phyloP scores from a whole-genome alignment of 257 asterid genomes.

The Solanum chmielewskii region DNA sequence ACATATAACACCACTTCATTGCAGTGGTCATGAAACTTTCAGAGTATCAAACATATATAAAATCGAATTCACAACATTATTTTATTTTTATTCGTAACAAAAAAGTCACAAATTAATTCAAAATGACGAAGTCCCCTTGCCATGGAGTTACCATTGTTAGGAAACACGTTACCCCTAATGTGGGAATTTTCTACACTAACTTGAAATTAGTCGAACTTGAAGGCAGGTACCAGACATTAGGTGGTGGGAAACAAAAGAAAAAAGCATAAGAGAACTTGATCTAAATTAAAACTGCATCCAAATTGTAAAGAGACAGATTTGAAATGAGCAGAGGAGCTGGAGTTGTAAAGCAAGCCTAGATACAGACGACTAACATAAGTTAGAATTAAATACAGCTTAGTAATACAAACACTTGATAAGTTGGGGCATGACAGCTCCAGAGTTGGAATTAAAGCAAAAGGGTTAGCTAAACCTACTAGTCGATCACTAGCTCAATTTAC shows the following conservation, averaged over 20 bases:
- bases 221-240: not conserved
- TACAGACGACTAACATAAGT: not conserved
- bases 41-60: not conserved
- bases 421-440: not conserved
- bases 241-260: not conserved
- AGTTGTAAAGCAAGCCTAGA: not conserved
- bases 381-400: not conserved
- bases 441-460: not conserved
- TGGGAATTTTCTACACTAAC: rapidly evolving
- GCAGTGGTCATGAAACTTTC: too few species aligned
- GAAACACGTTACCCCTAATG: not conserved
- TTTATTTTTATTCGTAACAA: too few species aligned
- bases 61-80: too few species aligned
- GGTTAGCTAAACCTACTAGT: not conserved
- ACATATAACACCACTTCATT: too few species aligned
- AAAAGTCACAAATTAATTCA: too few species aligned
- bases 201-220: rapidly evolving
- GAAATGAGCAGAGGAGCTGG: not conserved
- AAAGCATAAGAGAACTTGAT: too few species aligned
- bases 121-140: not conserved
- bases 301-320: not conserved
- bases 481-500: not conserved
- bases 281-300: not conserved
- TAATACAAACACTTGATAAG: not conserved
- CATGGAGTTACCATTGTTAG: not conserved